Evolutionary conservation across 208 protist species (phyloP), one percentile per base, ranked within the genome.

Genomic region (Blechomonas ayalai): DNA sequence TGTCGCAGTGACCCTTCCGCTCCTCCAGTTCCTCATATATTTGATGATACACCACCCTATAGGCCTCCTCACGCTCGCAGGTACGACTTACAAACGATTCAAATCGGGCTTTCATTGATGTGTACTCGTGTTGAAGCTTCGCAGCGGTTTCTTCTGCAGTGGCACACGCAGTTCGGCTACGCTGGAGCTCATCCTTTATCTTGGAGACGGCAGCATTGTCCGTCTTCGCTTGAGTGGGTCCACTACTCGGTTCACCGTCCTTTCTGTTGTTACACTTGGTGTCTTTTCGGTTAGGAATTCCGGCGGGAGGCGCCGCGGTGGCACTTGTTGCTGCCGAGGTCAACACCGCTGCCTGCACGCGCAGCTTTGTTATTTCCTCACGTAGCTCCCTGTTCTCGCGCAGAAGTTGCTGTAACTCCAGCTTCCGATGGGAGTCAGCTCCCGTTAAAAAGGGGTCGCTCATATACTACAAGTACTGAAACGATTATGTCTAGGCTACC

Each of bases 31-130:
- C 73, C 10, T 50, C 64, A 34, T 62, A 54, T 1, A 74, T 27
- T n/a, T 50, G 38, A 13, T 39, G 25, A 55, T 82, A 75, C 4
- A 86, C 71, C 24, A 68, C 39, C 51, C 73, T 69, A 47, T 80
- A 90, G 5, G 44, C 74, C 24, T 66, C 73, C 56, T 90, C 76
- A 6, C 82, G 68, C 69, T 90, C 76, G 41, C 63, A 70, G 8
- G 65, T 58, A 32, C 64, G 58, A 13, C 56, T 67, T 16, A 83
- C 73, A 48, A 90, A 90, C 3, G 61, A 47, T 49, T 85, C 73
- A 45, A 90, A 85, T 29, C 74, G 56, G 10, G 59, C 42, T 32
- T 65, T 82, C 9, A 84, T 44, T 4, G 29, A 51, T 32, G 53
- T 50, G 33, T 54, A 54, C 24, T 70, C n/a, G n/a, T n/a, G n/a